Evolutionary conservation across 768 basidiomycete genomes (phyloP).

Genomic region (Termitomyces sp.): DNA sequence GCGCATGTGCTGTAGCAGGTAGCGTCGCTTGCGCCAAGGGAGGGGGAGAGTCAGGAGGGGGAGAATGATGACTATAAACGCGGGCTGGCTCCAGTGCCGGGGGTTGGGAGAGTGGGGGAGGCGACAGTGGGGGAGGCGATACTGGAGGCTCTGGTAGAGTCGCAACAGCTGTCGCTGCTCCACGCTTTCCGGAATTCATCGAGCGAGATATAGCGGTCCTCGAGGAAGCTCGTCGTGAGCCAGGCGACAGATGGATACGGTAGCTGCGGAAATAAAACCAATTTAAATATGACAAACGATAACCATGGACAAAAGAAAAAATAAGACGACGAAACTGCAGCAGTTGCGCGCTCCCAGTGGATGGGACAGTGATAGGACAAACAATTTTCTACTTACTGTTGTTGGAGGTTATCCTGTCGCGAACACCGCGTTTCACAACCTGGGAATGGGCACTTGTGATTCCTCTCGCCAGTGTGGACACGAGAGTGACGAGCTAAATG

Average conservation of each 20-base stretch:
- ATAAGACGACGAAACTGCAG: neutral
- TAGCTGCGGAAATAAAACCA: constrained; percentile 40
- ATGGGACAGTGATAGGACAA: neutral
- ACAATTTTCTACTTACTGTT: constrained; percentile 48
- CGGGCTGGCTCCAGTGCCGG: constrained; percentile 43
- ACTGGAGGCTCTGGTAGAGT: constrained; percentile 19
- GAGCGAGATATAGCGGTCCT: constrained; percentile 50
- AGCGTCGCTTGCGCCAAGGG: constrained; percentile 47
- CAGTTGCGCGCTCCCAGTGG: neutral
- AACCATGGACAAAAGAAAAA: neutral
- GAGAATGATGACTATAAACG: constrained; percentile 27
- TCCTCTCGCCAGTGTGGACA: constrained; percentile 88
- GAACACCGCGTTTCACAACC: constrained; percentile 91
- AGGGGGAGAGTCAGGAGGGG: constrained; percentile 53
- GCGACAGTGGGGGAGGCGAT: constrained; percentile 23
- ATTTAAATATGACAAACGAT: neutral
- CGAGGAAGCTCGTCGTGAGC: constrained; percentile 64
- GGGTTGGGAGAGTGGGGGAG: constrained; percentile 31
- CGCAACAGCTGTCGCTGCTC: constrained; percentile 12
- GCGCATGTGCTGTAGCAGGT: constrained; percentile 34
- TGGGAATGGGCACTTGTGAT: constrained; percentile 93
- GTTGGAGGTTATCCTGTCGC: constrained; percentile 80
- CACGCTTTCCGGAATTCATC: constrained; percentile 23
- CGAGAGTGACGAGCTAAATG: constrained; percentile 86
- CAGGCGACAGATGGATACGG: constrained; percentile 77